phyloP scores from a whole-genome alignment of 139 green algal species.

The Raphidocelis subcapitata region DNA sequence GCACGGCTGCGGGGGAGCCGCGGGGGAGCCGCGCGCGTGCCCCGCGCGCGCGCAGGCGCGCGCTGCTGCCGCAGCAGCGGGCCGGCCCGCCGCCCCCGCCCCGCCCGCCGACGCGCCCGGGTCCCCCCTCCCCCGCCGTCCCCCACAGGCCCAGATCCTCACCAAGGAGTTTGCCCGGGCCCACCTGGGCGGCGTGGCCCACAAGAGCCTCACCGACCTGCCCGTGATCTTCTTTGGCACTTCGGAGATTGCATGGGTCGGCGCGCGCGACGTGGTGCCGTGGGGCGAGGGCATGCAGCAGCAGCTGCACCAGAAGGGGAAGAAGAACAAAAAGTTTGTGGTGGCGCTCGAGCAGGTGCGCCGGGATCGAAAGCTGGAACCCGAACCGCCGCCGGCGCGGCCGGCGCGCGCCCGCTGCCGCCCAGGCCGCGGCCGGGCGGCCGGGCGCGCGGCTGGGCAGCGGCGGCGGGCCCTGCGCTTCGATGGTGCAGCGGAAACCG shows the following conservation, averaged over 20 bases:
- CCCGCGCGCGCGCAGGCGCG: no score
- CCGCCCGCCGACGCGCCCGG: no score
- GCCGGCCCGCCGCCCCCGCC: no score
- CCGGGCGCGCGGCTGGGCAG: no score
- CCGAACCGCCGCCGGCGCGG: no score
- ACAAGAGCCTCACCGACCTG: constrained; percentile 16
- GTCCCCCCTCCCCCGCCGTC: no score
- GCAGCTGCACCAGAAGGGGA: constrained; percentile 46
- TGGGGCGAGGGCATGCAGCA: constrained; percentile 45
- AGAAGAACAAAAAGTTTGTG: constrained; percentile 51
- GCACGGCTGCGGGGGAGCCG: no score
- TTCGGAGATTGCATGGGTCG: constrained; percentile 67
- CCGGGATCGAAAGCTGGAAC: background rate
- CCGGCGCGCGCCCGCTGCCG: no score
- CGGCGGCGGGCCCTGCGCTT: background rate
- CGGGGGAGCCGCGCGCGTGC: no score
- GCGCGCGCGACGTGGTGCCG: constrained; percentile 32
- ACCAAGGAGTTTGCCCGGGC: constrained; percentile 13
- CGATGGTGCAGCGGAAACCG: background rate
- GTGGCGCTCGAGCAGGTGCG: constrained; percentile 38
- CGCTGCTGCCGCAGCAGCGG: no score
- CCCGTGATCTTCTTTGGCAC: constrained; percentile 84
- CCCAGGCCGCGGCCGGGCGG: no score
- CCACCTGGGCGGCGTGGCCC: constrained; percentile 13
- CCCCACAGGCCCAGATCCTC: constrained; percentile 22